Base-by-base conservation (phyloP, 805 yeast species). In the Diddensiella caesifluorescens region DNA sequence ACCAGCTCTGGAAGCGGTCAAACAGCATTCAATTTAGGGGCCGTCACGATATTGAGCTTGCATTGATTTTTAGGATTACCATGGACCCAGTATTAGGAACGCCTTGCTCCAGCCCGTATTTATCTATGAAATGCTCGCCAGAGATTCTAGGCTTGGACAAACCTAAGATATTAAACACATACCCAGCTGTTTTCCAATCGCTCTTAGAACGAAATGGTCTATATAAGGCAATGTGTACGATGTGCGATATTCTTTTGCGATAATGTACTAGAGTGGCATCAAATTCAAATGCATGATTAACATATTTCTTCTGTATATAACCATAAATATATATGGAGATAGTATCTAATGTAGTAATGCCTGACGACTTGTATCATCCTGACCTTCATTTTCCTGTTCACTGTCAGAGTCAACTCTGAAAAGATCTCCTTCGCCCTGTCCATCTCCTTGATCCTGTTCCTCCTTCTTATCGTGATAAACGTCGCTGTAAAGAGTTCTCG, bases 401-500 rank as follows among this genome's bases (percentile, higher is more conserved):
- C 35, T 26, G 18, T 38, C 41, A 18, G 36, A 22, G n/a, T 29
- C 48, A 15, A 48, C 47, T 34, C 30, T 30, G 29, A 48, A 48
- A 34, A 48, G 23, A 22, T 45, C 48, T 18, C 41, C 42, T 7
- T 38, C 44, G 4, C 34, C 41, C 12, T 39, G 45, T 6, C 31
- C 28, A 20, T 33, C 36, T 9, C 37, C 44, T 25, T 34, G 28
- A 9, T 38, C 31, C 19, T 10, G 7, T 13, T 31, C 44, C 21
- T 30, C 22, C 4, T 36, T 35, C 2, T 22, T 22, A 3, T 25
- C 33, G 5, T 27, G 35, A 19, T 36, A 28, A 15, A 33, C 33
- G 9, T 39, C 38, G 9, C 41, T 41, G 30, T 47, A 47, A n/a
- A 47, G 22, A 6, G 40, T 41, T 33, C 50, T 38, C 5, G 48